These are phyloP conservation scores for Leccinum fibrillosum DNA, from an alignment of 768 basidiomycete species.

Conservation along the genomic window DNA sequence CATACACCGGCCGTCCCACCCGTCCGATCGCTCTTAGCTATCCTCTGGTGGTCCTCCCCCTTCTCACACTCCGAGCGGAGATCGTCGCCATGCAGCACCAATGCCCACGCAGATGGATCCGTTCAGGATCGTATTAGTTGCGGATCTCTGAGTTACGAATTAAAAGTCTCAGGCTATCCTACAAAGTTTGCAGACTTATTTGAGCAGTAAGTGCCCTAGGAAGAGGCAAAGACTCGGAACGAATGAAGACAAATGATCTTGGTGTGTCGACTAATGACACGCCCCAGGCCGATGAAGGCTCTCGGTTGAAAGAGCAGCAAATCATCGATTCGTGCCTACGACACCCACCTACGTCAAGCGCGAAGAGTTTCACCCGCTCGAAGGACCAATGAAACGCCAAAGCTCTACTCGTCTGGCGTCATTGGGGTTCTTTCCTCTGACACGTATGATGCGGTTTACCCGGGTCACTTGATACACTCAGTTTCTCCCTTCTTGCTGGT, in stretches of 20 bases:
- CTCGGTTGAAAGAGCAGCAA: no score
- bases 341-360: conserved; percentile 2
- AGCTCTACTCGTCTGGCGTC: conserved; percentile 1
- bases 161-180: no score
- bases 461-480: not conserved
- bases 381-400: conserved; percentile 11
- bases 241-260: no score
- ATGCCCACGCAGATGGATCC: no score
- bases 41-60: not conserved
- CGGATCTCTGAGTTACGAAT: not conserved
- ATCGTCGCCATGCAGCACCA: no score
- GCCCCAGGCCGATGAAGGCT: no score
- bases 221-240: no score
- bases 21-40: conserved; percentile 2
- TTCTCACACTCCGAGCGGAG: no score
- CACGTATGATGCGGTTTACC: not conserved
- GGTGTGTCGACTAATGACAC: no score
- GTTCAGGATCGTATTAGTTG: no score
- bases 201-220: not conserved
- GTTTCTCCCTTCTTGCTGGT: no score
- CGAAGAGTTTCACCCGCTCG: not conserved
- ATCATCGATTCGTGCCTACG: not conserved
- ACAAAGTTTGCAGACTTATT: not conserved
- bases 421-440: not conserved
- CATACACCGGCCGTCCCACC: not conserved